Evolutionary conservation across 1,139 yeast species (phyloP).

Genomic region (Saccharomyces hybrid): DNA sequence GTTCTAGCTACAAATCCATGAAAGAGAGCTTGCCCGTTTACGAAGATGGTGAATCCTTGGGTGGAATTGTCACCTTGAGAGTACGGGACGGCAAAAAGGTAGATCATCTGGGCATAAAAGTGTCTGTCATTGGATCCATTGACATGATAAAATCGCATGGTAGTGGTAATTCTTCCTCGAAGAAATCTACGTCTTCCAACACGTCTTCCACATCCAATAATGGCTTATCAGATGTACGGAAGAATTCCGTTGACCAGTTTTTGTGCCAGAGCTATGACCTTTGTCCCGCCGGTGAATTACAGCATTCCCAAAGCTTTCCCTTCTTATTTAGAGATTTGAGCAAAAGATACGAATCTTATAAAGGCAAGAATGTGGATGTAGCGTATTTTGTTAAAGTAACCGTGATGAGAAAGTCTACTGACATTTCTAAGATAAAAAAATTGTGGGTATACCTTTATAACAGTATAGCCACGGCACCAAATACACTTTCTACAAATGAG

Average conservation of each 20-base stretch:
- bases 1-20: constrained; percentile 31
- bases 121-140: constrained; percentile 79
- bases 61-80: constrained; percentile 77
- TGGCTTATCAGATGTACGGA: constrained; percentile 18
- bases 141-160: constrained; percentile 41
- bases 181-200: constrained; percentile 6
- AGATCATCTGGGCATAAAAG: constrained; percentile 87
- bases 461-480: constrained; percentile 9
- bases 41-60: constrained; percentile 84
- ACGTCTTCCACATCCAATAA: constrained; percentile 31
- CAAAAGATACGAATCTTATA: constrained; percentile 86
- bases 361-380: constrained; percentile 77
- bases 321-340: constrained; percentile 91
- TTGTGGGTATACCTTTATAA: constrained; percentile 75
- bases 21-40: constrained; percentile 74
- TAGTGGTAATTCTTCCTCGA: constrained; percentile 31
- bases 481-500: constrained; percentile 11
- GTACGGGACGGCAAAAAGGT: constrained; percentile 81
- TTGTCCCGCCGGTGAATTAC: constrained; percentile 81
- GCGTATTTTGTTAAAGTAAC: constrained; percentile 82
- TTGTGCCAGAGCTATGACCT: constrained; percentile 83
- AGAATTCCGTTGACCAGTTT: constrained; percentile 52
- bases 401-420: constrained; percentile 70
- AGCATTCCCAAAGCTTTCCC: constrained; percentile 76
- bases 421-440: constrained; percentile 65